A percentile compares a stretch with the other conserved stretches of the same genome.
These are phyloP conservation scores for Wilhelminamyces savonicus DNA, from an alignment of 805 yeast species.

Conservation along the genomic window DNA sequence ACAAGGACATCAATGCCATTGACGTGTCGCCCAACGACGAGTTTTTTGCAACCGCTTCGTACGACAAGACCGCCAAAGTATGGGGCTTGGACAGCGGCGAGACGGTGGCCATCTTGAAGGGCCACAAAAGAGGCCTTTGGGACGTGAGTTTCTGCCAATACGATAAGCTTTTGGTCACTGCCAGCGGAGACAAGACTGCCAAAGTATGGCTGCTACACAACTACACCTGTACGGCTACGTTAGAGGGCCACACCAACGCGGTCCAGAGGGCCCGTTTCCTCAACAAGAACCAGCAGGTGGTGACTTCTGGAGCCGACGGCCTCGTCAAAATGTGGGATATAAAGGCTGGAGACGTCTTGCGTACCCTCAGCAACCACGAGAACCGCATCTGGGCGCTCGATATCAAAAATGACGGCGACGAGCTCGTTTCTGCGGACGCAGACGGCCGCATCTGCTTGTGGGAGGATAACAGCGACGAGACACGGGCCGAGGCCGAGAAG, in stretches of 20 bases:
- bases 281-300: constrained; percentile 58
- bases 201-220: constrained; percentile 85
- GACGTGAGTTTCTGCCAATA: constrained; percentile 75
- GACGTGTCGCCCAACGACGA: constrained; percentile 91
- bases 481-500: constrained; percentile 45
- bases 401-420: constrained; percentile 52
- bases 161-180: constrained; percentile 72
- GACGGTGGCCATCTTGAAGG: constrained; percentile 72
- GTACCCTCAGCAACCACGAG: constrained; percentile 84
- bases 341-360: constrained; percentile 63
- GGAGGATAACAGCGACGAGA: constrained; percentile 82
- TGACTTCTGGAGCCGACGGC: constrained; percentile 91
- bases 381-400: constrained; percentile 93
- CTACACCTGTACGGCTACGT: constrained; percentile 68
- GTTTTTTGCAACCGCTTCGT: constrained; percentile 86
- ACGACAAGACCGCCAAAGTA: constrained; percentile 84
- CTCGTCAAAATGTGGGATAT: constrained; percentile 86
- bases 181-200: constrained; percentile 89
- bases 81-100: constrained; percentile 91
- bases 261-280: constrained; percentile 77
- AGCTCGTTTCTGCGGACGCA: constrained; percentile 84
- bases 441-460: constrained; percentile 89
- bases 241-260: constrained; percentile 93
- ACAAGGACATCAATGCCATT: constrained; percentile 86
- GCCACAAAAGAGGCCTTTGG: constrained; percentile 95